phyloP scores from a whole-genome alignment of 169 alveolate species.

The Plasmodium adleri region DNA sequence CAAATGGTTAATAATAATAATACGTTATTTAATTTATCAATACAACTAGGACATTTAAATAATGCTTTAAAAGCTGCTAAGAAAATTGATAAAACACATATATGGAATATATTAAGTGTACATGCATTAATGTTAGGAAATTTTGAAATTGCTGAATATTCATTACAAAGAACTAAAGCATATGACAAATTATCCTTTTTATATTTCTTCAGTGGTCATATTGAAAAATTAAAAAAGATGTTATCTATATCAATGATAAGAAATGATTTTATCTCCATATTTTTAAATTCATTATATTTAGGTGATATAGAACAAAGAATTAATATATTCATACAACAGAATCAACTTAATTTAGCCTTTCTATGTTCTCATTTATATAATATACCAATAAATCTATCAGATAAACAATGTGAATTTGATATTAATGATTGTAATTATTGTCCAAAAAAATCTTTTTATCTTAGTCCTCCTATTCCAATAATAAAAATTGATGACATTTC shows the following conservation, averaged over 20 bases:
- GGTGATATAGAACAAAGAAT: conserved; percentile 89
- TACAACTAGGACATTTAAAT: conserved; percentile 78
- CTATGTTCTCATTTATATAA: conserved; percentile 80
- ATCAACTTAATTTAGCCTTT: conserved; percentile 87
- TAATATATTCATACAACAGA: conserved; percentile 85
- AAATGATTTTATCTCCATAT: conserved; percentile 85
- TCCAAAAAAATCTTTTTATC: conserved; percentile 45
- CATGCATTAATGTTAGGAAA: conserved; percentile 87
- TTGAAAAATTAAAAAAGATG: conserved; percentile 83
- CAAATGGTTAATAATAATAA: conserved; percentile 81
- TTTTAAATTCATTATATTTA: conserved; percentile 82
- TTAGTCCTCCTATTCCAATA: conserved; percentile 67
- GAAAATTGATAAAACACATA: conserved; percentile 79
- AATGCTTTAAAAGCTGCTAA: conserved; percentile 83
- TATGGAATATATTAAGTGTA: conserved; percentile 82
- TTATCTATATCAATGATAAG: conserved; percentile 79
- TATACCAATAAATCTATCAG: conserved; percentile 78
- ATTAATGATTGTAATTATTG: conserved; percentile 36
- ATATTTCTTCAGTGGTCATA: conserved; percentile 90
- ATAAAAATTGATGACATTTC: conserved; percentile 23
- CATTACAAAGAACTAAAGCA: conserved; percentile 89
- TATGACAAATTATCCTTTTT: conserved; percentile 91
- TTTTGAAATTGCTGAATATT: conserved; percentile 91
- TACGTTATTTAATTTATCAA: conserved; percentile 80
- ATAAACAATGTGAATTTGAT: conserved; percentile 68